phyloP scores from a whole-genome alignment of 495 filamentous ascomycete species.

The Daldinia grandis region DNA sequence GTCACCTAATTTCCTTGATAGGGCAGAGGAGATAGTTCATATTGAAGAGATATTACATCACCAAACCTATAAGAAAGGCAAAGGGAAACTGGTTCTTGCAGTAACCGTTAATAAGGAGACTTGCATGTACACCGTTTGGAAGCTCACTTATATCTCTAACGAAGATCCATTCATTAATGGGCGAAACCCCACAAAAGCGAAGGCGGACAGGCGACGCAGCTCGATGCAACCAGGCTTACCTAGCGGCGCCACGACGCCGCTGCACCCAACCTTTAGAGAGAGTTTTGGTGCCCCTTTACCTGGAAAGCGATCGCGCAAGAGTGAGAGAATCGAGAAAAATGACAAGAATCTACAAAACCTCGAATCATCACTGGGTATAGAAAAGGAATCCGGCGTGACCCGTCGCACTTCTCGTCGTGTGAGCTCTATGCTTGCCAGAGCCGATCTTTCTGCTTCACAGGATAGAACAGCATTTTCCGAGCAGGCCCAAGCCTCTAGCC shows the following conservation, averaged over 20 bases:
- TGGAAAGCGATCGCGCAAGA: conserved; percentile 55
- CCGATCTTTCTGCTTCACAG: conserved; percentile 81
- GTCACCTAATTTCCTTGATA: conserved; percentile 60
- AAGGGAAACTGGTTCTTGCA: conserved; percentile 71
- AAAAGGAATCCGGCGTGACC: conserved; percentile 64
- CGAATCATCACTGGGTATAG: conserved; percentile 77
- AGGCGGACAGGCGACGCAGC: conserved; percentile 75
- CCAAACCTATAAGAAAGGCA: conserved; percentile 21
- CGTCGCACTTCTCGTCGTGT: conserved; percentile 83
- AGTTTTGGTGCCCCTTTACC: conserved; percentile 58
- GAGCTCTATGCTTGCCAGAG: conserved; percentile 90
- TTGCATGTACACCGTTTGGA: conserved; percentile 81
- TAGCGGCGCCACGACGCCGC: conserved; percentile 83
- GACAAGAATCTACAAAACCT: conserved; percentile 65
- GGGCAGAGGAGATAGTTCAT: conserved; percentile 81
- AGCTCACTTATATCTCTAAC: conserved; percentile 70
- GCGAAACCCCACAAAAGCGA: conserved; percentile 57
- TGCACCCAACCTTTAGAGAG: conserved; percentile 61
- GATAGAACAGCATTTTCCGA: conserved; percentile 79
- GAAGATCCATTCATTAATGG: conserved; percentile 62
- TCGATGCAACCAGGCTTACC: conserved; percentile 80
- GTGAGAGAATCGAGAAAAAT: conserved; percentile 54
- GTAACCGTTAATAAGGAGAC: conserved; percentile 81
- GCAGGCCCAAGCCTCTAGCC: conserved; percentile 60
- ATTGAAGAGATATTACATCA: conserved; percentile 54